Conservation (phyloP, 2,329 filamentous ascomycete species). For the Epichloe hybrida region DNA sequence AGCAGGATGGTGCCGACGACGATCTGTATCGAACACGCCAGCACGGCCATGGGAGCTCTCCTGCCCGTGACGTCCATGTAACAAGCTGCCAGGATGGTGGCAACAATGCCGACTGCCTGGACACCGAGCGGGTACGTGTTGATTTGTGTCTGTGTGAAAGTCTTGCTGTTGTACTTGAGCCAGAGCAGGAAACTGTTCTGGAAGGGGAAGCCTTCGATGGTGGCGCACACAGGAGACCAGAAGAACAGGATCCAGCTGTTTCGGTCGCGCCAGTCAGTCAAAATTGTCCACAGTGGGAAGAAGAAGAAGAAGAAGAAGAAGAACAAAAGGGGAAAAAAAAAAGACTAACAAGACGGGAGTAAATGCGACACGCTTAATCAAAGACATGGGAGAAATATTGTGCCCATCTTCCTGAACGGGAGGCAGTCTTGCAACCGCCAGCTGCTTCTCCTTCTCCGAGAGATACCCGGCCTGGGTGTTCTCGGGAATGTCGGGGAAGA, state of each 20-base stretch:
- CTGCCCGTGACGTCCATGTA: not conserved
- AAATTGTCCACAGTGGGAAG: not conserved
- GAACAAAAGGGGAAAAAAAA: too few relatives aligned
- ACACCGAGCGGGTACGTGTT: not conserved
- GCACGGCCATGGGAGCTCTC: not conserved
- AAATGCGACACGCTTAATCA: not conserved
- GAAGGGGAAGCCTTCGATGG: not conserved
- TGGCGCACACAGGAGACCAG: not conserved
- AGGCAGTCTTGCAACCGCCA: constrained; percentile 18
- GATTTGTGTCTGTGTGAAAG: not conserved
- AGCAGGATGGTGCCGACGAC: not conserved
- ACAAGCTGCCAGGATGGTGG: not conserved
- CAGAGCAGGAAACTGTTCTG: not conserved
- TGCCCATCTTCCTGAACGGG: not conserved
- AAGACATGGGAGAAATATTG: not conserved
- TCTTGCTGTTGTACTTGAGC: not conserved
- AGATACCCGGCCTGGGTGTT: constrained; percentile 32
- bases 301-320: too few relatives aligned
- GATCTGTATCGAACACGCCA: not conserved
- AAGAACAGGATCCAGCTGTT: not conserved
- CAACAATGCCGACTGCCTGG: not conserved
- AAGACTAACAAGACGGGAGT: not conserved
- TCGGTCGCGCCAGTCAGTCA: not conserved
- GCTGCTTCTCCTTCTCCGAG: constrained; percentile 29
- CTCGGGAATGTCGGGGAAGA: constrained; percentile 29